Base-by-base conservation (phyloP, 306 rosid genomes). In the Rosa rugosa region DNA sequence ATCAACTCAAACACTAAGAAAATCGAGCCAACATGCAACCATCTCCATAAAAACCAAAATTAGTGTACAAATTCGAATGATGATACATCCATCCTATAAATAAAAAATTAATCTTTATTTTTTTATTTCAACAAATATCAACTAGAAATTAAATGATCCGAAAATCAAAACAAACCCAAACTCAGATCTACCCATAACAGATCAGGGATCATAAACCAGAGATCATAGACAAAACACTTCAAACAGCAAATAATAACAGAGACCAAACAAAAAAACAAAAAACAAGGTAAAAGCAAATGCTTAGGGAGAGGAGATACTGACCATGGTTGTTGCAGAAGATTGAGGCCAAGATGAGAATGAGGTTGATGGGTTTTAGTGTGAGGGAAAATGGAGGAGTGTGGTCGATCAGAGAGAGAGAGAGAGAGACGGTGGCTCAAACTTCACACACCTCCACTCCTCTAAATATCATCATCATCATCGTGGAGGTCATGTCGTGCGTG, bases 251-350 rank as follows among this genome's bases (percentile, higher is more conserved):
- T 62, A 17, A 36, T 31, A 31, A 31, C 10, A 63, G 41, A 27
- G 42, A 14, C 11, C 1, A 9, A 45, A 31, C n/a, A 4, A n/a
- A 63, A 31, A 4, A 13, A 63, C 34, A 16, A 5, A 18, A 25
- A 73, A 11, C 45, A 71, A 25, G 17, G 7, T 3, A n/a, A 54
- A 36, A 40, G 5, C 59, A 36, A 9, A 9, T 13, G 38, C 5
- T 17, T 10, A 44, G 70, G 54, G 68, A 36, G 22, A 18, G 6
- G 10, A 27, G 38, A 23, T 22, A 27, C 80, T 49, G 50, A 84
- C 87, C 87, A 84, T 84, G 41, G 60, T 36, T 63, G 65, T 45
- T 10, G 78, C 79, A 75, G 86, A 53, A 71, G 75, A 73, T 75
- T 41, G 27, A n/a, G 50, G 11, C 38, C 69, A 34, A 62, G 20